Conservation (phyloP, 2,329 filamentous ascomycete species). For the Thielaviopsis cerberus region DNA sequence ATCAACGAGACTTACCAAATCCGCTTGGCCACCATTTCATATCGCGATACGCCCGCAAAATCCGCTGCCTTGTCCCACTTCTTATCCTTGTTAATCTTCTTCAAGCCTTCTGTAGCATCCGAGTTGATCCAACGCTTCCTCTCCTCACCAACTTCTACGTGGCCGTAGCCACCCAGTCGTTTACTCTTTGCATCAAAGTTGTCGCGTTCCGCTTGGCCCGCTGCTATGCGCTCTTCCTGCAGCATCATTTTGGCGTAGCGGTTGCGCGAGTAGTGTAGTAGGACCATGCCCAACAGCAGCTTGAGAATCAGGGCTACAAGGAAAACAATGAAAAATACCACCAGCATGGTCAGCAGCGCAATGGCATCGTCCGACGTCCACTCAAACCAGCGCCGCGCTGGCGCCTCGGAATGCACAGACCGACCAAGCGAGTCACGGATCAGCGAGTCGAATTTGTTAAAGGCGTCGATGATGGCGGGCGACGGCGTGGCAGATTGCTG, state of each 20-base stretch:
- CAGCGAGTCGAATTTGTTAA: conserved; percentile 61
- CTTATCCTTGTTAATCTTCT: conserved; percentile 27
- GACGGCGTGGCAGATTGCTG: conserved; percentile 47
- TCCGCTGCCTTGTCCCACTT: conserved; percentile 27
- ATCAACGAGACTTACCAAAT: conserved; percentile 93
- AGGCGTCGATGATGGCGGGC: conserved; percentile 55
- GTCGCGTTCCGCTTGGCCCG: conserved; percentile 24
- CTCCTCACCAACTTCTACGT: conserved; percentile 78
- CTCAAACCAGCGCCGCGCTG: conserved; percentile 27
- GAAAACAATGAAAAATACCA: conserved; percentile 72
- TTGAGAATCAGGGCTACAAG: conserved; percentile 71
- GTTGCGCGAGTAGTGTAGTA: conserved; percentile 61
- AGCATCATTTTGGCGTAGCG: conserved; percentile 68
- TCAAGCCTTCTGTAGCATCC: conserved; percentile 58
- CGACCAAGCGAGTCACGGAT: conserved; percentile 59
- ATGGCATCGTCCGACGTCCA: conserved; percentile 57
- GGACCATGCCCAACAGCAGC: conserved; percentile 69
- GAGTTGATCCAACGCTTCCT: conserved; percentile 70
- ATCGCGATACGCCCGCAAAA: conserved; percentile 55
- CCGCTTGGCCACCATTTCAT: conserved; percentile 89
- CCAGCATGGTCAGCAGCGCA: conserved; percentile 59
- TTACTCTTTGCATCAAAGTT: conserved; percentile 50
- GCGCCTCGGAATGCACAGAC: conserved; percentile 35
- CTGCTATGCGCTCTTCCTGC: conserved; percentile 35
- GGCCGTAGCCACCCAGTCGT: conserved; percentile 62